phyloP scores from a whole-genome alignment of 176 grass and related monocot genomes.

The Ensete ventricosum region DNA sequence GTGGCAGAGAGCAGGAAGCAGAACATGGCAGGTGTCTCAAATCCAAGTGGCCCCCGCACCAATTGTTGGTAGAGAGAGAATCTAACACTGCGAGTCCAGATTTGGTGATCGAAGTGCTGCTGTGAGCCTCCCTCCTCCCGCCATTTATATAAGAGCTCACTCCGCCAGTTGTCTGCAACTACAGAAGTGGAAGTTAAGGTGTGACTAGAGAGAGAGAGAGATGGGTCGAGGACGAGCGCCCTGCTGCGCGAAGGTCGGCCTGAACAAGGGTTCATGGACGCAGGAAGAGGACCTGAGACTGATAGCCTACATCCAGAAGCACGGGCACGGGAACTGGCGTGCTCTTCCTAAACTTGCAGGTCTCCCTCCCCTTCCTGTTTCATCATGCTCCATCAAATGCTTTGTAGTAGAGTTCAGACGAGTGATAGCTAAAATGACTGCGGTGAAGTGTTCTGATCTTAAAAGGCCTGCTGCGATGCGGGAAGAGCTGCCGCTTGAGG shows the following conservation, averaged over 20 bases:
- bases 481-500: slow-evolving; percentile 37
- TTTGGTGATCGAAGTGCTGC: too few species aligned
- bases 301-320: slow-evolving; percentile 27
- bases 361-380: slow-evolving; percentile 10
- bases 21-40: too few species aligned
- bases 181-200: too few species aligned
- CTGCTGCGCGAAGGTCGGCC: slow-evolving; percentile 28
- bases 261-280: slow-evolving; percentile 37
- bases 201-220: neutral
- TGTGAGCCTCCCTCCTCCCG: too few species aligned
- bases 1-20: too few species aligned
- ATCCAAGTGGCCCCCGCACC: too few species aligned
- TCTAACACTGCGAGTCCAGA: too few species aligned
- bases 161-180: too few species aligned
- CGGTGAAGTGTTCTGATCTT: neutral
- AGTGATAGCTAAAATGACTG: neutral
- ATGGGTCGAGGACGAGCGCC: slow-evolving; percentile 27
- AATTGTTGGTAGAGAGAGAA: too few species aligned
- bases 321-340: slow-evolving; percentile 12
- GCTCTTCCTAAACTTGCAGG: slow-evolving; percentile 30
- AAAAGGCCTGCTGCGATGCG: slow-evolving; percentile 34
- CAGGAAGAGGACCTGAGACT: slow-evolving; percentile 27
- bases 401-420: neutral
- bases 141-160: too few species aligned
- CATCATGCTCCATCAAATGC: neutral